phyloP scores from a whole-genome alignment of 2,329 filamentous ascomycete species.

The Alternaria alternata region DNA sequence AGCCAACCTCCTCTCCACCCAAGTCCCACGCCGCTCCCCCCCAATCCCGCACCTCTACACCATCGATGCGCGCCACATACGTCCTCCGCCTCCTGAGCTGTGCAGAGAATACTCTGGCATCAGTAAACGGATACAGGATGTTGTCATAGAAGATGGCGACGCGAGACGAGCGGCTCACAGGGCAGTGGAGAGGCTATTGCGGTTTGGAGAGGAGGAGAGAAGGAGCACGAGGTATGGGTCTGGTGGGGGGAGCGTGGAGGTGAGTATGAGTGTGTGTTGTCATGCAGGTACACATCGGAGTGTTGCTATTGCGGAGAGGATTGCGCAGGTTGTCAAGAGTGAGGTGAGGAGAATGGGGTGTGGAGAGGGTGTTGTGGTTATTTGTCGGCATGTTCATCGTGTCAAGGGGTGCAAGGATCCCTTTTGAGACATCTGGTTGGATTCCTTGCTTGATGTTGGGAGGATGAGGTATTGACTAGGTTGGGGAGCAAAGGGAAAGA shows the following conservation, averaged over 20 bases:
- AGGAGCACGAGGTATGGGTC: background rate
- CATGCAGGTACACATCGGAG: conserved; percentile 42
- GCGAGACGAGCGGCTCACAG: conserved; percentile 23
- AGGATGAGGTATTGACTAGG: background rate
- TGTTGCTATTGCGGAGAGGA: conserved; percentile 40
- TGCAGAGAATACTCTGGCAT: conserved; percentile 37
- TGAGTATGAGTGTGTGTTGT: conserved; percentile 36
- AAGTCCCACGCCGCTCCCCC: conserved; percentile 19
- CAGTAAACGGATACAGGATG: conserved; percentile 28
- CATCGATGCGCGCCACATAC: conserved; percentile 28
- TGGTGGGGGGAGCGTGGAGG: conserved; percentile 15
- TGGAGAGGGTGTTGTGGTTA: conserved; percentile 28
- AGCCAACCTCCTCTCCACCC: conserved; percentile 18
- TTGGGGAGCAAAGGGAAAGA: background rate
- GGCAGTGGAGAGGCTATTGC: conserved; percentile 23
- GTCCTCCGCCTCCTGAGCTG: conserved; percentile 19
- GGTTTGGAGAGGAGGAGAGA: conserved; percentile 5
- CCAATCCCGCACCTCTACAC: conserved; percentile 35
- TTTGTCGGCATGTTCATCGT: conserved; percentile 42
- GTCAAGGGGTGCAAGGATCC: conserved; percentile 29
- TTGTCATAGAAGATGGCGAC: conserved; percentile 26
- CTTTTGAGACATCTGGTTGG: conserved; percentile 17
- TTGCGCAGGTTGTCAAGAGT: conserved; percentile 30
- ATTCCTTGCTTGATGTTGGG: background rate
- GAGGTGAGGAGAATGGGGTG: conserved; percentile 21